phyloP scores from a whole-genome alignment of 495 filamentous ascomycete genomes.

The Saxophila tyrrhenica region DNA sequence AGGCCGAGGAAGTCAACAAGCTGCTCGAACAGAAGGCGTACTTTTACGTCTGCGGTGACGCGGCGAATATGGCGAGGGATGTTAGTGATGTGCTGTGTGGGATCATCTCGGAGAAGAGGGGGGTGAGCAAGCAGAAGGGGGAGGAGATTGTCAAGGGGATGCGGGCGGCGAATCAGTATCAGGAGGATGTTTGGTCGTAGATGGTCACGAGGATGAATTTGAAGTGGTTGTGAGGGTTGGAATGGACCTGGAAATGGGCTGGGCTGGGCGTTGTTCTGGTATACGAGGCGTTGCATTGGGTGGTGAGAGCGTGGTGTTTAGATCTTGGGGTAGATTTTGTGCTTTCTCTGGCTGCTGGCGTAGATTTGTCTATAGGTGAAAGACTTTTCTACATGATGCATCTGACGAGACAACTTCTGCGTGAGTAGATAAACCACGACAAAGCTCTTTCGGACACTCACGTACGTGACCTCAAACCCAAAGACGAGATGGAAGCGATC shows the following conservation, averaged over 20 bases:
- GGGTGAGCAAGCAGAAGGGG: conserved; percentile 67
- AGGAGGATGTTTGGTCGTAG: conserved; percentile 41
- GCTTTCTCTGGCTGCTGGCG: neutral
- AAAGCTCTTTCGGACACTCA: no score
- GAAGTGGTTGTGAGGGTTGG: neutral
- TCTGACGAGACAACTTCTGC: neutral
- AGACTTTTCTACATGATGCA: no score
- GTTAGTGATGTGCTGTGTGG: conserved; percentile 76
- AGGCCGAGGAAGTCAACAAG: conserved; percentile 73
- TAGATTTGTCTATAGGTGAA: neutral
- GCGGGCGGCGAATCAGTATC: conserved; percentile 87
- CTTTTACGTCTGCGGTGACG: conserved; percentile 98
- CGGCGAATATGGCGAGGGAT: conserved; percentile 95
- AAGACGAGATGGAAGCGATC: no score
- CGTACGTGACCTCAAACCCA: no score
- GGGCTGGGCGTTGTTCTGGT: no score
- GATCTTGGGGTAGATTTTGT: neutral
- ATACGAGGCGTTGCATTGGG: no score
- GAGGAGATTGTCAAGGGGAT: conserved; percentile 96
- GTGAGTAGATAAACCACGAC: no score
- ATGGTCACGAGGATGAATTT: neutral
- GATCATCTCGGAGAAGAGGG: conserved; percentile 74
- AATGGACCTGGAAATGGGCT: no score
- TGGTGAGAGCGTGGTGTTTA: neutral
- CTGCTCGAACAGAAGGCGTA: conserved; percentile 82